These are phyloP conservation scores for Zoysia matrella DNA, from an alignment of 202 grass and related monocot genomes.

Conservation along the genomic window DNA sequence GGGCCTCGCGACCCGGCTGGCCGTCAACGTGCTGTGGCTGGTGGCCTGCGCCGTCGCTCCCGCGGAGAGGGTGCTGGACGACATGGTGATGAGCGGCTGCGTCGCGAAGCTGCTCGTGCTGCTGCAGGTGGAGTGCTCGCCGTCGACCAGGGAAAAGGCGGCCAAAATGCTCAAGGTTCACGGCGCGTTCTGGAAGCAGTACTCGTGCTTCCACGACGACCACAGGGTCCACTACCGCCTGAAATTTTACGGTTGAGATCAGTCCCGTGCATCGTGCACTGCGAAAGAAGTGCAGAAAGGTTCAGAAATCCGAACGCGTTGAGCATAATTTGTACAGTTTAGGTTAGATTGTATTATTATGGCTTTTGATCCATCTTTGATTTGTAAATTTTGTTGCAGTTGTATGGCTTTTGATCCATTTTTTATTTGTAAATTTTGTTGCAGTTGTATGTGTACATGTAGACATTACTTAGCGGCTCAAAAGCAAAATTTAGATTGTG, in stretches of 20 bases:
- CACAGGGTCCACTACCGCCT: slow-evolving; percentile 49
- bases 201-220: slow-evolving; percentile 69
- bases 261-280: background rate
- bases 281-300: background rate
- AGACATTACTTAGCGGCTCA: background rate
- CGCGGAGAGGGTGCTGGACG: slow-evolving; percentile 70
- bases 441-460: background rate
- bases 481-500: background rate
- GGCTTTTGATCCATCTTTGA: slow-evolving; percentile 12
- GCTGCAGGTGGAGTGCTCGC: slow-evolving; percentile 62
- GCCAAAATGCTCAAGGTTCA: slow-evolving; percentile 68
- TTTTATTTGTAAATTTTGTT: background rate
- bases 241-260: slow-evolving; percentile 42
- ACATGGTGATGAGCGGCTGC: slow-evolving; percentile 70
- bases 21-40: slow-evolving; percentile 78
- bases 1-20: slow-evolving; percentile 61
- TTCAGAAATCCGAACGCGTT: background rate
- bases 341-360: background rate
- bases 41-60: slow-evolving; percentile 46
- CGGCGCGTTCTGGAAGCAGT: slow-evolving; percentile 66
- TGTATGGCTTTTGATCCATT: no score
- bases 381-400: background rate
- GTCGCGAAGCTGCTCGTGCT: slow-evolving; percentile 73
- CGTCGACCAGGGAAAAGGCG: slow-evolving; percentile 76
- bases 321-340: slow-evolving; percentile 30